Conservation (phyloP, 371 early-diverging fungal genomes). For the Actinomortierella wolfii region DNA sequence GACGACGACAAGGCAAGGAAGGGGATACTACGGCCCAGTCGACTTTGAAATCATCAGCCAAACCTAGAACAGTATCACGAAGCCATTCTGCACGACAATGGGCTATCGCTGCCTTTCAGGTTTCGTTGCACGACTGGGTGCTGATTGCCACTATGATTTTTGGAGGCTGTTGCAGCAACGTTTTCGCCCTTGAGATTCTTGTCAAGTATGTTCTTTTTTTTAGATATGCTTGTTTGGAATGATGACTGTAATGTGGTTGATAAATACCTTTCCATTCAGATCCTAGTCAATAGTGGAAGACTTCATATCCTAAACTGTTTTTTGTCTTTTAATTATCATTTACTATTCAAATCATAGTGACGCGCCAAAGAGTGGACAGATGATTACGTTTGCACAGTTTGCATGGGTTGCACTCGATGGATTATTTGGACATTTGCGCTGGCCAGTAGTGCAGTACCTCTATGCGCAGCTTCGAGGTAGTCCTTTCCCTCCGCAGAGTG, state of each 20-base stretch:
- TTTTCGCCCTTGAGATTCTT: slow-evolving; percentile 80
- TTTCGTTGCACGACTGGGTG: slow-evolving; percentile 54
- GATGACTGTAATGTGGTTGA: not conserved
- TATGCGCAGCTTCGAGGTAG: no score
- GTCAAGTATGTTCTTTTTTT: slow-evolving; percentile 61
- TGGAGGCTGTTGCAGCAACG: slow-evolving; percentile 92
- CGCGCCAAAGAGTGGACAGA: slow-evolving; percentile 77
- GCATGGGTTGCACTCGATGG: slow-evolving; percentile 77
- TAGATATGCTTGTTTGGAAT: not conserved
- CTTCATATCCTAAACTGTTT: no score
- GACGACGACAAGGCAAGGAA: no score
- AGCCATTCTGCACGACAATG: no score
- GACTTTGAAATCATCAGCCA: no score
- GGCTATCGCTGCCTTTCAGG: slow-evolving; percentile 30
- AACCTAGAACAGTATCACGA: no score
- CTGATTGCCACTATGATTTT: slow-evolving; percentile 73
- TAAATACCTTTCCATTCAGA: no score
- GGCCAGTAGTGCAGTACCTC: slow-evolving; percentile 47
- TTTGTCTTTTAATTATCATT: no score
- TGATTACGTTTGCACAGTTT: slow-evolving; percentile 90
- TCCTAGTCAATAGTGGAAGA: no score
- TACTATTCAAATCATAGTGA: slow-evolving; percentile 47
- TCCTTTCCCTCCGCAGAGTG: no score
- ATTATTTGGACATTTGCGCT: slow-evolving; percentile 64
- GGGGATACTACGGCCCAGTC: no score